Base-by-base conservation (phyloP, 345 rosid species). In the Linum tenue region DNA sequence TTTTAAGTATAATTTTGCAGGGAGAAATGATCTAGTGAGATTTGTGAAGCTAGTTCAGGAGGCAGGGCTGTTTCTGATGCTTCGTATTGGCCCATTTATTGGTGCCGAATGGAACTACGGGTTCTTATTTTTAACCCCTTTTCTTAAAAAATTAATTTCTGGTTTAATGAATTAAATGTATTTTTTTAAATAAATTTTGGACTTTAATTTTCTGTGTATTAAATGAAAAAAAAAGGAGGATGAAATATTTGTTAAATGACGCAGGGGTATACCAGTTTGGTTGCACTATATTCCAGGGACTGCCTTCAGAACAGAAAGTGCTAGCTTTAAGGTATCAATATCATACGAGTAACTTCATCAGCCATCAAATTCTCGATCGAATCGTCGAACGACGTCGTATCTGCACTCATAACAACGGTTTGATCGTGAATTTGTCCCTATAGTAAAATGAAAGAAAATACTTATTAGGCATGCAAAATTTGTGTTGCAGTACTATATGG, bases 41-140 rank as follows among this genome's bases (percentile, higher is more conserved):
- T 85, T 85, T 35, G 58, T 85, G 39, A 78, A 81, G 72, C 60
- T 60, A 2, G 67, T 81, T 64, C 72, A 81, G 63, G 53, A 69
- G 36, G 72, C 74, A 42, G 86, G 84, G 39, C 55, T 85, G 0
- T 70, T 75, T 62, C 77, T 64, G 44, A 78, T 85, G 57, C 68
- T 83, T 50, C 80, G 85, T 15, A 81, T 85, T 16, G 84, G 90
- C 55, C 73, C 73, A 16, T 64, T 56, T 8, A 68, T 38, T 56
- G 66, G 70, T 35, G 75, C 75, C 7, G 86, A 83, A 65, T 83
- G 91, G 91, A 85, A 80, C 38, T 83, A 76, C 12, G 88, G 89
- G 89, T 84, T 70, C 12, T 9, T 2, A 44, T 2, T 7, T 44
- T 9, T 44, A 69, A 1, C 8, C 1, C 12, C 59, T 4, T 39